Evolutionary conservation across 257 asterid species (phyloP).

Genomic region (Leptodermis oblonga): DNA sequence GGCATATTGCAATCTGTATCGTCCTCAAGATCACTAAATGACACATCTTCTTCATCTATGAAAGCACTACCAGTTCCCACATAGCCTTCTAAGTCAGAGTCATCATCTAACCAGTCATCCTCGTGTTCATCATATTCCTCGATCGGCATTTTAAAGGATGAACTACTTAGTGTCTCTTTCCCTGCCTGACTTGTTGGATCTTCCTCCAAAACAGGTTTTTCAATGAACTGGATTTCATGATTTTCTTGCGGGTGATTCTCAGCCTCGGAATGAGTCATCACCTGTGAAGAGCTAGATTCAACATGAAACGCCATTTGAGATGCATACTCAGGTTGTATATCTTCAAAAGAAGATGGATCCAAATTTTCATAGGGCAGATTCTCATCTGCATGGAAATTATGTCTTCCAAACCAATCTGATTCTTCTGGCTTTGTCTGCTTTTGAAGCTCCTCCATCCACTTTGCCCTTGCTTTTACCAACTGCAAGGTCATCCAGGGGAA

Average conservation of each 20-base stretch:
- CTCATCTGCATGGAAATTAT: slow-evolving; percentile 40
- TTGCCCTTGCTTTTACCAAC: slow-evolving; percentile 74
- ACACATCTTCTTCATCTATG: slow-evolving; percentile 79
- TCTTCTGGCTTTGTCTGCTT: slow-evolving; percentile 65
- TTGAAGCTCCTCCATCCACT: slow-evolving; percentile 95
- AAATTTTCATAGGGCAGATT: slow-evolving; percentile 37
- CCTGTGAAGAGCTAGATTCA: slow-evolving; percentile 35
- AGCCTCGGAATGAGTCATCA: slow-evolving; percentile 33
- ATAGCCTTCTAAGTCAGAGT: slow-evolving; percentile 63
- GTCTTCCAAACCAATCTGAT: slow-evolving; percentile 50
- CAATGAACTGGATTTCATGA: slow-evolving; percentile 49
- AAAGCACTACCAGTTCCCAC: slow-evolving; percentile 26
- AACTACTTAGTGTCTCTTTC: slow-evolving; percentile 42
- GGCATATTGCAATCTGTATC: slow-evolving; percentile 62
- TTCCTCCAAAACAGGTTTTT: slow-evolving; percentile 61
- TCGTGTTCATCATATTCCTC: slow-evolving; percentile 46
- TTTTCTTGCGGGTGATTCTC: slow-evolving; percentile 45
- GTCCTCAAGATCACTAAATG: slow-evolving; percentile 96
- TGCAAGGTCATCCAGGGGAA: slow-evolving; percentile 23
- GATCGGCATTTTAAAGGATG: slow-evolving; percentile 33
- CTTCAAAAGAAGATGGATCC: slow-evolving; percentile 36
- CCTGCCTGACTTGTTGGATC: slow-evolving; percentile 40
- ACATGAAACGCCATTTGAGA: slow-evolving; percentile 31
- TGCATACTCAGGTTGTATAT: slow-evolving; percentile 26
- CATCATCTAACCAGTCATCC: slow-evolving; percentile 87